Conservation (phyloP, 495 filamentous ascomycete species). For the Hypoxylon fuscum region DNA sequence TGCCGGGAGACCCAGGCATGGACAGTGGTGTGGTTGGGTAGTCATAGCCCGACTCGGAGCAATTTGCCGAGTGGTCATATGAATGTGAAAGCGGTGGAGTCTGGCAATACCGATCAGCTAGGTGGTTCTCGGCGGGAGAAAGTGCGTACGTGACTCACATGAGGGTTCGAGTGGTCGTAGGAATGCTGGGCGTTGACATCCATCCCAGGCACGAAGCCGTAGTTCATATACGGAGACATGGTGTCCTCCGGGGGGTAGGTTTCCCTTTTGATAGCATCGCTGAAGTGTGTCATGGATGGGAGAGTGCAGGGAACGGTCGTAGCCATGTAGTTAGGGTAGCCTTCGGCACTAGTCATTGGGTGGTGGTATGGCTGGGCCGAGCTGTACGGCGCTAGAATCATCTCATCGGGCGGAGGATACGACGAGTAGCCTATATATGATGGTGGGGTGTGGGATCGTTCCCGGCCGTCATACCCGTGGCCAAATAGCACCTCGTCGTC, state of each 20-base stretch:
- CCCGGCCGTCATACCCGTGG: conserved; percentile 59
- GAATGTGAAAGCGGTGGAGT: conserved; percentile 86
- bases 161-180: conserved; percentile 71
- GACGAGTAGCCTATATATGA: conserved; percentile 72
- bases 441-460: conserved; percentile 75
- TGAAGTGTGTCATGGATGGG: conserved; percentile 71
- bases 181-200: conserved; percentile 69
- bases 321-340: conserved; percentile 70
- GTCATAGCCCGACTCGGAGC: conserved; percentile 66
- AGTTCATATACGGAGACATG: conserved; percentile 78
- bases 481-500: conserved; percentile 61
- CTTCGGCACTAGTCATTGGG: conserved; percentile 68
- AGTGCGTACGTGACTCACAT: conserved; percentile 67
- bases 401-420: conserved; percentile 73
- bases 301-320: conserved; percentile 66
- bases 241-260: conserved; percentile 68
- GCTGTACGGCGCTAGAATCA: conserved; percentile 70
- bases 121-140: conserved; percentile 49
- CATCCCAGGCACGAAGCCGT: conserved; percentile 78
- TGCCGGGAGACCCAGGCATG: conserved; percentile 70
- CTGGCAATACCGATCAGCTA: conserved; percentile 66
- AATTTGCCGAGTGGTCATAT: conserved; percentile 74
- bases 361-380: conserved; percentile 69
- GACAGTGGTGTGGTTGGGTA: conserved; percentile 75
- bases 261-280: conserved; percentile 70